phyloP scores from a whole-genome alignment of 2,329 filamentous ascomycete species.

The Botrytis porri region DNA sequence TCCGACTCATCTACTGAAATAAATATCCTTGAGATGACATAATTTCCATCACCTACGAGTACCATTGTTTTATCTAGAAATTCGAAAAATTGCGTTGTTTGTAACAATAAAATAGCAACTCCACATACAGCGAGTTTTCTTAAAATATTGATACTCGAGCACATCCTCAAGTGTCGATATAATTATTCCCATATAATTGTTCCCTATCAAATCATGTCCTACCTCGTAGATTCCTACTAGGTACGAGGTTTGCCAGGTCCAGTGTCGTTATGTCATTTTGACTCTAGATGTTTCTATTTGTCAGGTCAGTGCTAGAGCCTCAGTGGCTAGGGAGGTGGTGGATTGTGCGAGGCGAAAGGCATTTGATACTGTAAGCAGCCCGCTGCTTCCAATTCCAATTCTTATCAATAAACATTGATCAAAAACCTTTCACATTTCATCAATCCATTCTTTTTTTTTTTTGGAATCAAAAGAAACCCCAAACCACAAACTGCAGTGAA shows the following conservation, averaged over 20 bases:
- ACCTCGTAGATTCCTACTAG: background rate
- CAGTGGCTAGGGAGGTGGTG: constrained; percentile 15
- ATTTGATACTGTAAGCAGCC: constrained; percentile 12
- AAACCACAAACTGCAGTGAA: background rate
- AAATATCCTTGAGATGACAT: background rate
- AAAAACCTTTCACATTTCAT: background rate
- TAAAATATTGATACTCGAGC: background rate
- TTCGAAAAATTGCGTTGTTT: background rate
- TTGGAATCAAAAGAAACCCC: background rate
- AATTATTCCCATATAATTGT: background rate
- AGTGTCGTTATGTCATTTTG: constrained; percentile 25
- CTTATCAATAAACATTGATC: background rate
- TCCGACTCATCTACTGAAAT: background rate
- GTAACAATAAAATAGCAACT: background rate
- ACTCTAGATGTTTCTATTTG: constrained; percentile 27
- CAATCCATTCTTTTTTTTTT: background rate
- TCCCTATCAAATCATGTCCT: background rate
- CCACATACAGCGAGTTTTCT: background rate
- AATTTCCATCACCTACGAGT: background rate
- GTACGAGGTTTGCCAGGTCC: background rate
- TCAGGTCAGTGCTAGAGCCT: constrained; percentile 13
- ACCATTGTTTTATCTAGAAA: background rate
- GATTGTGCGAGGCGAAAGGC: constrained; percentile 11
- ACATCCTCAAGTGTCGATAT: background rate
- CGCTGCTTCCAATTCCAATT: constrained; percentile 16